Conservation (phyloP, 2,329 filamentous ascomycete genomes). For the Cordyceps farinosa region DNA sequence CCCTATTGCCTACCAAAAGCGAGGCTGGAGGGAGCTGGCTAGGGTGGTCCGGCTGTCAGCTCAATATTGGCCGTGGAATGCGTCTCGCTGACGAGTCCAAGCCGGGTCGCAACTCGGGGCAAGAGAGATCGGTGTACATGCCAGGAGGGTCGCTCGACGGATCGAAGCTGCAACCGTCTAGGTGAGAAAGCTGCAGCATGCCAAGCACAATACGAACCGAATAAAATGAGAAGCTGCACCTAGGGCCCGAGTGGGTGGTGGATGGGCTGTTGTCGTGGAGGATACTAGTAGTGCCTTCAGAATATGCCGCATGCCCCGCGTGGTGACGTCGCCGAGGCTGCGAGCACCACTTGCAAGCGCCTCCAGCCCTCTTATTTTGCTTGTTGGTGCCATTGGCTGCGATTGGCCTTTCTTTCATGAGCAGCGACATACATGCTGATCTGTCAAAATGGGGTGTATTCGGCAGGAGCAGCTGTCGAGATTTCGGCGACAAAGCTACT, state of each 20-base stretch:
- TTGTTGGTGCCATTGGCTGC: background rate
- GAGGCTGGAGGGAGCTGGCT: background rate
- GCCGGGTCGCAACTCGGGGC: background rate
- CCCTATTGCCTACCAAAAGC: background rate
- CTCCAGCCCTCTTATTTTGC: background rate
- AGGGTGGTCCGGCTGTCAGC: constrained; percentile 8
- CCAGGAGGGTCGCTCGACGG: background rate
- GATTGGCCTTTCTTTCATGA: background rate
- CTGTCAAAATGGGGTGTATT: background rate
- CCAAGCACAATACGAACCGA: constrained; percentile 14
- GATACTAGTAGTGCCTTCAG: background rate
- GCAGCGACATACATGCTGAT: background rate
- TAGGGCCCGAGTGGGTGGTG: constrained; percentile 1
- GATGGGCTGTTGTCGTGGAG: background rate
- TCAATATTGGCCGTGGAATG: background rate
- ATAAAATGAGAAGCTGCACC: constrained; percentile 2
- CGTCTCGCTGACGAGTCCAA: background rate
- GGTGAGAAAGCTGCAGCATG: background rate
- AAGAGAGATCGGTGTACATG: constrained; percentile 6
- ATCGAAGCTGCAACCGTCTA: constrained; percentile 1
- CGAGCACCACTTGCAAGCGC: constrained; percentile 9
- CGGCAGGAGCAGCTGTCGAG: background rate
- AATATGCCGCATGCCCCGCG: constrained; percentile 18
- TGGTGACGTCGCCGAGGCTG: constrained; percentile 13
- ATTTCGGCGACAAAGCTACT: background rate